Base-by-base conservation (phyloP, 2,329 filamentous ascomycete species). In the Xylariaceae sp. region DNA sequence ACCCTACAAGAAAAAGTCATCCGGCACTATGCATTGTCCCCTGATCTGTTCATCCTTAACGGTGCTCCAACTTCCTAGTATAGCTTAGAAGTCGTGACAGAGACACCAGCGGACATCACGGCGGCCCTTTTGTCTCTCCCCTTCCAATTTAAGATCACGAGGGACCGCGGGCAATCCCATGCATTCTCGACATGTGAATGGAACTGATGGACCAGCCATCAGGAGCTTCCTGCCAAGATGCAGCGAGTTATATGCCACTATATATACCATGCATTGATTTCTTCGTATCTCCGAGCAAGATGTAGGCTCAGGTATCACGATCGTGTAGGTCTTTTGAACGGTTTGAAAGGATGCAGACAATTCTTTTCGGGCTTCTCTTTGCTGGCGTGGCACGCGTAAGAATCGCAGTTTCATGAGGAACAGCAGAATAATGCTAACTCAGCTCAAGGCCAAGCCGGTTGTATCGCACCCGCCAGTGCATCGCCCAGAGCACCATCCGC, bases 71-170 rank as follows among this genome's bases (percentile, higher is more conserved):
- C 57, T 59, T 50, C 54, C 57, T 54, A 57, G 49, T 47, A 45
- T 36, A 56, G 54, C 42, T 34, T 55, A 41, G 41, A 46, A 45
- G 54, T 52, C 54, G 45, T 57, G 54, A 59, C 46, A 43, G 40
- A 44, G 21, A 51, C 51, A 32, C 21, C 47, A 40, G 56, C 42
- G 41, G 47, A 41, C 48, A 50, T 53, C 46, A 22, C 9, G 43
- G 39, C 46, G 15, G 22, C n/a, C 45, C 32, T 16, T 41, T 16
- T 54, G 46, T 50, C 53, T 56, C 49, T 56, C 56, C 53, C 56
- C 53, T 53, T 44, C n/a, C 30, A 22, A 44, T 22, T 42, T 32
- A 37, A 52, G 43, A 53, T 57, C 53, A 55, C 49, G 46, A 46
- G 49, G 53, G 44, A 21, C n/a, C 37, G 39, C 18, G 36, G 44